Base-by-base conservation (phyloP, 2,329 filamentous ascomycete genomes). In the Xylaria sp. region DNA sequence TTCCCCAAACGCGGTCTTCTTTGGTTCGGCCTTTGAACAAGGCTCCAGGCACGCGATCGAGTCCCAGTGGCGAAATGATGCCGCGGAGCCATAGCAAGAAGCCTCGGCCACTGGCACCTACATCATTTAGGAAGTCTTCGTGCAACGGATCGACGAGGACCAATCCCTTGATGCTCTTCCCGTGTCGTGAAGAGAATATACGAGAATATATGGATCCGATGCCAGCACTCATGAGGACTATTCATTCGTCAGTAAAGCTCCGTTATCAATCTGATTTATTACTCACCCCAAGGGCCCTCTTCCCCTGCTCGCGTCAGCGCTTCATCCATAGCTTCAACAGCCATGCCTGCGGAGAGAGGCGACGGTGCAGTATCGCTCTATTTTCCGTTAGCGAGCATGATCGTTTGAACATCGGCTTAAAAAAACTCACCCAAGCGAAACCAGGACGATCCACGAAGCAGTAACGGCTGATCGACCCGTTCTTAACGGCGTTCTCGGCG, bases 381-480 rank as follows among this genome's bases (percentile, higher is more conserved):
- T 31, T 44, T 44, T 46, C 34, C 8, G 23, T 73, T 61, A 71
- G 69, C 25, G 5, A 13, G 50, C 1, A 34, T 60, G n/a, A 4
- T 9, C 18, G 37, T 25, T 8, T 31, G 9, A 2, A 2, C 23
- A 5, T 54, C 10, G 37, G 3, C 20, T 7, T 9, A 34, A 12
- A 2, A n/a, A 7, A 8, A 76, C 81, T 75, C 74, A 84, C 82
- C 90, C 94, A 97, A 7, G 88, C 95, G 65, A 95, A 88, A 1
- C 96, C 96, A 0, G 96, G 96, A 25, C 96, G 91, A 79, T 99
- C 96, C 78, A 93, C 94, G 81, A 97, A 98, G 85, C 96, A 99
- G 83, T 97, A 98, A 69, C 95, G 90, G 65, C 86, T 84, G 75
- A 99, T 96, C 55, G 91, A 92, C 48, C 93, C 93, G 75, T 96